Percentiles rank a stretch among this genome's conserved stretches.
Conservation (phyloP, 1,139 yeast genomes). For the Ogataea hybrid region DNA sequence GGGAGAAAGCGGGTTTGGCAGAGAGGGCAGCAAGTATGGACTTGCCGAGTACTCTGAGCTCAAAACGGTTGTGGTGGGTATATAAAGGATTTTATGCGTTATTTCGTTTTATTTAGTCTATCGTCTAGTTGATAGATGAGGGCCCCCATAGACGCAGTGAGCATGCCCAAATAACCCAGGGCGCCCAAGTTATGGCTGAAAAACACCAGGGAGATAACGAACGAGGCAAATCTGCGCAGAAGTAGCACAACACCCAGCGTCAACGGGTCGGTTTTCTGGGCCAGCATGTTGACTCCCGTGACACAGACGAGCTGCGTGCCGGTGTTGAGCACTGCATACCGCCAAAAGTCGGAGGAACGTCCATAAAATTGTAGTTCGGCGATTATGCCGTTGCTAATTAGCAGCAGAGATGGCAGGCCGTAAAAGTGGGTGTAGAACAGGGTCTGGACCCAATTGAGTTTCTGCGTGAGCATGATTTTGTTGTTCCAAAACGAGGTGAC, state of each 20-base stretch:
- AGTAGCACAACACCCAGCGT: conserved; percentile 60
- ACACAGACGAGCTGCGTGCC: conserved; percentile 64
- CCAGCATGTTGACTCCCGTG: conserved; percentile 62
- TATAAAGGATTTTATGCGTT: neutral
- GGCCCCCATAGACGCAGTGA: conserved; percentile 54
- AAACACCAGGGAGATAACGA: conserved; percentile 50
- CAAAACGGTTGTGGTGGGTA: conserved; percentile 56
- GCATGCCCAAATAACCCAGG: conserved; percentile 44
- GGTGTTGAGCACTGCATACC: conserved; percentile 43
- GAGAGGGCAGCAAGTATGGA: conserved; percentile 78
- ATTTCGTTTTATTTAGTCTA: neutral
- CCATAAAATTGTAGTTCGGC: conserved; percentile 16
- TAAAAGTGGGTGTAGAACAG: conserved; percentile 60
- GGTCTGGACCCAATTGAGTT: conserved; percentile 60
- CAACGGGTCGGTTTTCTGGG: conserved; percentile 56
- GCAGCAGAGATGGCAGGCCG: conserved; percentile 53
- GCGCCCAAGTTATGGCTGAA: conserved; percentile 46
- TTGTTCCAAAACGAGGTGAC: conserved; percentile 58
- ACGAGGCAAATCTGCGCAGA: conserved; percentile 58
- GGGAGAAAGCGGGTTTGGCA: conserved; percentile 77
- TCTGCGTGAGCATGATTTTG: conserved; percentile 45
- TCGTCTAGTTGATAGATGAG: conserved; percentile 37
- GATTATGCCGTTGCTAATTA: conserved; percentile 28
- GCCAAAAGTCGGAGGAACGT: conserved; percentile 24
- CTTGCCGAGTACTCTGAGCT: conserved; percentile 69